phyloP scores from a whole-genome alignment of 139 green algal genomes.

The Coelastrella sp. region DNA sequence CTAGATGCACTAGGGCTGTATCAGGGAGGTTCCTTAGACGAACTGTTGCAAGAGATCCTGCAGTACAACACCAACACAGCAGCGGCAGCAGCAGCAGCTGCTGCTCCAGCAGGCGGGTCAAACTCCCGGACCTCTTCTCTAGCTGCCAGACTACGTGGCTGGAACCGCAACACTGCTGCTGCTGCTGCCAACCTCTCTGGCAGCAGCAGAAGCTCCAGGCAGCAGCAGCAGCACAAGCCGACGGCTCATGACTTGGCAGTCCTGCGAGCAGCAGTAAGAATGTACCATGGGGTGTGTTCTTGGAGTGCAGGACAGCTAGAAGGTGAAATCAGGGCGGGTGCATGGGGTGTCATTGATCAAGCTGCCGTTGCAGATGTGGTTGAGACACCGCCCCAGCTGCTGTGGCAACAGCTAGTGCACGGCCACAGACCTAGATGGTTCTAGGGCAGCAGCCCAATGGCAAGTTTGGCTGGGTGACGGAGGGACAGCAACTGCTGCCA shows the following conservation, averaged over 20 bases:
- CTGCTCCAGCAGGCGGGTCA: neutral
- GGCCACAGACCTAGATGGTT: neutral
- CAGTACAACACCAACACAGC: neutral
- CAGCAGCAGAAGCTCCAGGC: constrained; percentile 22
- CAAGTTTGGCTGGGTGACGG: no score
- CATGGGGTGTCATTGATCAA: constrained; percentile 7
- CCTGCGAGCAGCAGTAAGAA: neutral
- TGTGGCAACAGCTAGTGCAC: constrained; percentile 15
- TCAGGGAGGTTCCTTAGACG: neutral
- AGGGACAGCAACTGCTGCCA: no score
- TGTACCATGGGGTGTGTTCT: constrained; percentile 28
- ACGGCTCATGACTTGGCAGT: neutral
- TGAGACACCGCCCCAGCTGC: neutral
- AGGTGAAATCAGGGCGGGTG: constrained; percentile 8
- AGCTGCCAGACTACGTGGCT: neutral
- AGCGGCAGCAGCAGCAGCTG: neutral
- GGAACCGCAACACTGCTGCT: neutral
- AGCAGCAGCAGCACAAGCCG: neutral
- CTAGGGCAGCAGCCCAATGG: neutral
- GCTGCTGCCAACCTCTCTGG: neutral
- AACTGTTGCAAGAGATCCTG: neutral
- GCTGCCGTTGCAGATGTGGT: constrained; percentile 7
- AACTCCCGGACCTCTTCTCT: neutral
- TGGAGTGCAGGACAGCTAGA: constrained; percentile 37
- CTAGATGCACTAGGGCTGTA: neutral